These are phyloP conservation scores for Saturnispora gosingensis DNA, from an alignment of 805 yeast species.

Conservation along the genomic window DNA sequence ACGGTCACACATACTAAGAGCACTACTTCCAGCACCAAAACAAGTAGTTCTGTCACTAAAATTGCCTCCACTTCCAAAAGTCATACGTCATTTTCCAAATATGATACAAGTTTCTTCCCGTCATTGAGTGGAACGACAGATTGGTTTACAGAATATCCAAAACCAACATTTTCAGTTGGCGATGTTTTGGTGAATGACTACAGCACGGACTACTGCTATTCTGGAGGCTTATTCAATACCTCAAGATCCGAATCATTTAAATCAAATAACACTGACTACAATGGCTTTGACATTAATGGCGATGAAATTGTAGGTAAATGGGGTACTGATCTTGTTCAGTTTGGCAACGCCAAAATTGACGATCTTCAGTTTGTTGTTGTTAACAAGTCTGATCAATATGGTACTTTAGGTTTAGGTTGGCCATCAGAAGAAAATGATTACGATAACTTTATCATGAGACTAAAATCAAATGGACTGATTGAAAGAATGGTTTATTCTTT, in stretches of 20 bases:
- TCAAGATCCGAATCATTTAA: conserved; percentile 28
- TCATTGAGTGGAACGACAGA: conserved; percentile 3
- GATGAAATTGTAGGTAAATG: conserved; percentile 34
- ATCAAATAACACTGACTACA: conserved; percentile 28
- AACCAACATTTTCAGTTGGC: conserved; percentile 8
- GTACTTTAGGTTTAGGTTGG: conserved; percentile 63
- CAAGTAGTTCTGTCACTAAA: not conserved
- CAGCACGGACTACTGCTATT: conserved; percentile 26
- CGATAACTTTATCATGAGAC: conserved; percentile 51
- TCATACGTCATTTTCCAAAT: not conserved
- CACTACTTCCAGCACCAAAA: not conserved
- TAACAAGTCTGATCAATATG: conserved; percentile 41
- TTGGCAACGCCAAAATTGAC: conserved; percentile 38
- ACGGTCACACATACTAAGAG: not conserved
- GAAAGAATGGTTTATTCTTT: conserved; percentile 47
- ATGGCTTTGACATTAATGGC: conserved; percentile 34
- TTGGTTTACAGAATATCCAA: conserved; percentile 9
- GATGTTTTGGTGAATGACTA: not conserved
- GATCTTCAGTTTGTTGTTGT: conserved; percentile 64
- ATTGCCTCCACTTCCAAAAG: not conserved
- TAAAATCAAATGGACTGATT: conserved; percentile 48
- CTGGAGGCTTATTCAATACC: conserved; percentile 35
- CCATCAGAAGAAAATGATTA: conserved; percentile 32
- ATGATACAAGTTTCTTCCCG: conserved; percentile 7
- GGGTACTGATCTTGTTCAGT: conserved; percentile 48